A percentile compares a stretch with the other conserved stretches of the same genome.
phyloP scores from a whole-genome alignment of 805 yeast genomes.

The Groenewaldozyma tartarivorans region DNA sequence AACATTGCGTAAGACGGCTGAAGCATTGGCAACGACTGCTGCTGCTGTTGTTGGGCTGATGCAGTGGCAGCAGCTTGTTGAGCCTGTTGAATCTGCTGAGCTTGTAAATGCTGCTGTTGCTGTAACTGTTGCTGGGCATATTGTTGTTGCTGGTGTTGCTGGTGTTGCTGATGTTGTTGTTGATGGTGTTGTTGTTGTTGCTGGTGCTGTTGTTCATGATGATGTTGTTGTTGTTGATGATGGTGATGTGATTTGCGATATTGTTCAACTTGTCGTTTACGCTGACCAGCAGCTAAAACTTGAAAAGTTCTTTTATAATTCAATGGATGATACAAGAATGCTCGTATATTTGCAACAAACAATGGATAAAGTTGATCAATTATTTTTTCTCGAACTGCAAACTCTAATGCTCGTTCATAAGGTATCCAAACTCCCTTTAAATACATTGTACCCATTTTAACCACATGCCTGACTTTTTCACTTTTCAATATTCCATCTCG shows the following conservation, averaged over 20 bases:
- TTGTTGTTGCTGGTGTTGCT: conserved; percentile 2
- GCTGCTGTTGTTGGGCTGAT: not conserved
- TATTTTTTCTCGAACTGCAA: conserved; percentile 73
- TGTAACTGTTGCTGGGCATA: not conserved
- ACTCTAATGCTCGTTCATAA: conserved; percentile 68
- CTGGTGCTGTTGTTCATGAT: conserved; percentile 7
- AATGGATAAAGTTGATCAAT: conserved; percentile 61
- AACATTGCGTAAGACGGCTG: not conserved
- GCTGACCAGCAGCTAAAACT: conserved; percentile 25
- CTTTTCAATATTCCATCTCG: conserved; percentile 80
- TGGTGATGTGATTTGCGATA: conserved; percentile 1
- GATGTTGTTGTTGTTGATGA: not conserved
- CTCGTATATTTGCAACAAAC: conserved; percentile 52
- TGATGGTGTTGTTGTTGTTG: conserved; percentile 7
- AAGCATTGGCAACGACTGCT: not conserved
- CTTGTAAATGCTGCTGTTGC: conserved; percentile 6
- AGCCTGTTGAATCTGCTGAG: conserved; percentile 6
- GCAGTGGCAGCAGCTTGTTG: not conserved
- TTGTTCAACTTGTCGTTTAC: conserved; percentile 19
- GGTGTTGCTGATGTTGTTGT: conserved; percentile 5
- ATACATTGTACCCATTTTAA: conserved; percentile 81
- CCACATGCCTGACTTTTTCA: conserved; percentile 71
- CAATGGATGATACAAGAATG: conserved; percentile 25
- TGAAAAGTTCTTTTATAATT: conserved; percentile 27
- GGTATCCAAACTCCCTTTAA: conserved; percentile 90